Percentiles rank a stretch among this genome's conserved stretches.
These are phyloP conservation scores for Earliella scabrosa DNA, from an alignment of 1,284 basidiomycete genomes.

Conservation along the genomic window DNA sequence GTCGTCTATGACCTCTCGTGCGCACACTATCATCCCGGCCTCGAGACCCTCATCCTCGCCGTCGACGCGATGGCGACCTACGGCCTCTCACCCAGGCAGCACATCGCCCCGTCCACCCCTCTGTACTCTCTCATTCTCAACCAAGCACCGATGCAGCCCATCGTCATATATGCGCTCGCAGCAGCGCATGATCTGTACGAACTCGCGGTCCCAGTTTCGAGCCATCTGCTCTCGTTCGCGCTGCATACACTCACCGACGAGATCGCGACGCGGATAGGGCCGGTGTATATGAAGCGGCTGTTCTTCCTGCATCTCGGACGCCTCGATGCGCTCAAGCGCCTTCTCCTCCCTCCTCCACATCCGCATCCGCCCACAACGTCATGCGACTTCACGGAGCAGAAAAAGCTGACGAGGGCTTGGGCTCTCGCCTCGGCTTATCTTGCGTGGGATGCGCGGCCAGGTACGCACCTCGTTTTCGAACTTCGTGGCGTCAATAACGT, in stretches of 20 bases:
- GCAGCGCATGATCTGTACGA: slow-evolving; percentile 38
- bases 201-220: slow-evolving; percentile 41
- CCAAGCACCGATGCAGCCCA: slow-evolving; percentile 39
- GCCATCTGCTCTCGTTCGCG: slow-evolving; percentile 39
- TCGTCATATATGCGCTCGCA: slow-evolving; percentile 41
- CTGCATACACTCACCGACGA: slow-evolving; percentile 40
- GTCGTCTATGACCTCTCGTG: slow-evolving; percentile 39
- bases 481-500: not conserved
- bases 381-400: slow-evolving; percentile 44
- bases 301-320: slow-evolving; percentile 48
- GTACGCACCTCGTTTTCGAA: slow-evolving; percentile 24
- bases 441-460: slow-evolving; percentile 44
- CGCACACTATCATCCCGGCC: slow-evolving; percentile 39
- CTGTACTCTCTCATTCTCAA: slow-evolving; percentile 38
- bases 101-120: slow-evolving; percentile 31
- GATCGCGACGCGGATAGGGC: slow-evolving; percentile 38
- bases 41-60: slow-evolving; percentile 37
- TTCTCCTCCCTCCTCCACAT: slow-evolving; percentile 42
- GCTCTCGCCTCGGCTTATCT: slow-evolving; percentile 43
- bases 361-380: slow-evolving; percentile 39
- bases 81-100: slow-evolving; percentile 32
- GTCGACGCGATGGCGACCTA: slow-evolving; percentile 38
- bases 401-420: slow-evolving; percentile 45
- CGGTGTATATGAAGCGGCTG: slow-evolving; percentile 42
- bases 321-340: slow-evolving; percentile 42